Conservation (phyloP, 78 protist species). For the Dictyostelium citrinum region DNA sequence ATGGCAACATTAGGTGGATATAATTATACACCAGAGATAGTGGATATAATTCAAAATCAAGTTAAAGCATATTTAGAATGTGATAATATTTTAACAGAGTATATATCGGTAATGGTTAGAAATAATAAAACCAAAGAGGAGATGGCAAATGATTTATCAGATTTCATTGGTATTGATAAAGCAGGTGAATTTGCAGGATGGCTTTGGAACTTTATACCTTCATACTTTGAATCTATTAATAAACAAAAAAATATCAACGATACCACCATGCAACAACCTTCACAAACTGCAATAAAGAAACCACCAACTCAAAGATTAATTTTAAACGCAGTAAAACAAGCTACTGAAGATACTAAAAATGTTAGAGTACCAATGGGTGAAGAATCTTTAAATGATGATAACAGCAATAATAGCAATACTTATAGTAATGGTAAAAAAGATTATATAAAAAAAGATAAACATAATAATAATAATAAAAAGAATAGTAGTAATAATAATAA, state of each 20-base stretch:
- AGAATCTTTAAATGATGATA: neutral
- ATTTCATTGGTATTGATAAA: constrained; percentile 38
- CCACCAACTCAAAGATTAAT: constrained; percentile 35
- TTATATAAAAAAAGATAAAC: neutral
- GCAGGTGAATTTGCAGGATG: constrained; percentile 31
- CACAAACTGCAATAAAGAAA: neutral
- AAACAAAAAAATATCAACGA: neutral
- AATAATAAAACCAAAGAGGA: constrained; percentile 59
- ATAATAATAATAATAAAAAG: neutral
- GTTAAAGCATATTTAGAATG: constrained; percentile 42
- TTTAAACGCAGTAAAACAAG: constrained; percentile 44
- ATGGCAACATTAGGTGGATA: constrained; percentile 45
- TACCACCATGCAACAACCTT: neutral
- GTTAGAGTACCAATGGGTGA: neutral
- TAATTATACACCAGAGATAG: constrained; percentile 41
- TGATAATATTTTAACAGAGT: constrained; percentile 59
- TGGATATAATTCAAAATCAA: constrained; percentile 21
- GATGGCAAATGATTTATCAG: constrained; percentile 22
- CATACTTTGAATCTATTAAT: neutral
- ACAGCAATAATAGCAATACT: neutral
- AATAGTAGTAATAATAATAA: neutral
- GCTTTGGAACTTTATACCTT: constrained; percentile 48
- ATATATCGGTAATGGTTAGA: constrained; percentile 68
- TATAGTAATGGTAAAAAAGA: neutral
- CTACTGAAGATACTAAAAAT: constrained; percentile 60